phyloP scores from a whole-genome alignment of 1,284 basidiomycete genomes.

The Pseudozyma flocculosa region DNA sequence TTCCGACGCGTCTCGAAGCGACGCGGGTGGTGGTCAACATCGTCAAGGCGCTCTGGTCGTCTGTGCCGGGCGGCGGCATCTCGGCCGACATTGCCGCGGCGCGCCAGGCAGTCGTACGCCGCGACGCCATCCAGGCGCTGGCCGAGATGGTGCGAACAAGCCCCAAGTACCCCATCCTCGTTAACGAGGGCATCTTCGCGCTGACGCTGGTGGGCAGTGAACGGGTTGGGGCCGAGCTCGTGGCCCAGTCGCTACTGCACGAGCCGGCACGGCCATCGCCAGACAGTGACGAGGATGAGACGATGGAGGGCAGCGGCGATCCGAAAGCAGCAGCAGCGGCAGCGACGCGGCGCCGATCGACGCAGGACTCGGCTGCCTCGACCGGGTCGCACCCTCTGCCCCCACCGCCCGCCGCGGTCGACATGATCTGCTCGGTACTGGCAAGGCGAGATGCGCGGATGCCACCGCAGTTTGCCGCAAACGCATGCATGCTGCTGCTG shows the following conservation, averaged over 20 bases:
- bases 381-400: conserved; percentile 26
- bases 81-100: conserved; percentile 4
- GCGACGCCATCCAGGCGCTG: conserved; percentile 61
- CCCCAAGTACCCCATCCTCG: conserved; percentile 75
- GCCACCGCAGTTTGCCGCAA: conserved; percentile 46
- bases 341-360: conserved; percentile 14
- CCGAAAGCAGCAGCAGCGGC: conserved; percentile 3
- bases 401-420: conserved; percentile 28
- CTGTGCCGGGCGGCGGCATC: neutral
- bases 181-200: conserved; percentile 86
- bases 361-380: conserved; percentile 26
- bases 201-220: conserved; percentile 73
- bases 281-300: conserved; percentile 12
- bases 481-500: conserved; percentile 37
- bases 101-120: conserved; percentile 13
- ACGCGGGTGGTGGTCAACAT: conserved; percentile 83
- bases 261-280: conserved; percentile 13
- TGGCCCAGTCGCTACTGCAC: conserved; percentile 27
- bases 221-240: conserved; percentile 66
- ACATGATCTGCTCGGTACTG: conserved; percentile 45
- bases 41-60: conserved; percentile 60
- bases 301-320: conserved; percentile 11
- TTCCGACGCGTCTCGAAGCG: conserved; percentile 82
- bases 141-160: conserved; percentile 74
- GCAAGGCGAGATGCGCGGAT: conserved; percentile 45